Base-by-base conservation (phyloP, 2,329 filamentous ascomycete genomes). In the Sporothrix pseudoabietina region DNA sequence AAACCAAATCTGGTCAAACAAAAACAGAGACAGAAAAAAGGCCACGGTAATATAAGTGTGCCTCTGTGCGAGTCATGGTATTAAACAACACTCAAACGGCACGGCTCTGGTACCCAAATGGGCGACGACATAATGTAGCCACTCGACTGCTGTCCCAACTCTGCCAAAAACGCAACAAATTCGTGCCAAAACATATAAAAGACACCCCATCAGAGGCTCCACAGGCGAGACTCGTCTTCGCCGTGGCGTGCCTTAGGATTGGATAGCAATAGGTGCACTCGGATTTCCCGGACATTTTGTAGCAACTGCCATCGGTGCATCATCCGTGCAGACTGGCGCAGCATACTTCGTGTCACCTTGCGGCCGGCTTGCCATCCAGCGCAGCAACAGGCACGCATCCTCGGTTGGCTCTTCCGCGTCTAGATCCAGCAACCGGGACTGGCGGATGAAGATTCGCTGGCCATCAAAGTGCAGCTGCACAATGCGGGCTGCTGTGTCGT, bases 281-380 rank as follows among this genome's bases (percentile, higher is more conserved):
- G 57, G 32, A 4, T 35, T 19, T 39, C n/a, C 32, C 19, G 32
- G 57, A 10, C 32, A 32, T 7, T 61, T 39, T 22, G 57, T n/a
- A n/a, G 57, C 16, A 32, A 39, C n/a, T 19, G 32, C 14, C 57
- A 39, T 61, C 57, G 19, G 16, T n/a, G 14, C 30, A 41, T 39
- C 30, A 16, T 61, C 57, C 3, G 19, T n/a, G 39, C 35, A 66
- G 4, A 30, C 39, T 9, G 41, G 61, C 10, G n/a, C n/a, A 16
- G n/a, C 41, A 47, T 66, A 66, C 22, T 30, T n/a, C 14, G 61
- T 66, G 22, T 66, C 12, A n/a, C 61, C 61, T 44, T 47, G 35
- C 2, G 61, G 61, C 12, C 26, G 39, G 61, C 61, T 66, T 44
- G 61, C 39, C 41, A 66, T 44, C 61, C 61, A 66, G 61, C 39